phyloP scores from a whole-genome alignment of 2,329 filamentous ascomycete species.

The Aspergillus sp. region DNA sequence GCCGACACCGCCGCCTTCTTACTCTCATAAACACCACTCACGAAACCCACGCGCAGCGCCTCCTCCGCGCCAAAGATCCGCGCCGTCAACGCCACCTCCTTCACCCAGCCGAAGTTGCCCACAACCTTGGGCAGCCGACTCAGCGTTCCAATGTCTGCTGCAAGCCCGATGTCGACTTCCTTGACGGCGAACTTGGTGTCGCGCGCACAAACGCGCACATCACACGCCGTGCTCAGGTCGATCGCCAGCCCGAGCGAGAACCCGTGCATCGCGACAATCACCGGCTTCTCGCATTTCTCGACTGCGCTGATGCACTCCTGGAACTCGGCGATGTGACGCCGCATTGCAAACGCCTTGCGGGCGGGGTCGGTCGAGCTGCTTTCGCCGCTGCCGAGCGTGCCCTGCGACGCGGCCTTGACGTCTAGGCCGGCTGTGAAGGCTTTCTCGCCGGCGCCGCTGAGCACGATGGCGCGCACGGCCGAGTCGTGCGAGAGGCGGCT shows the following conservation, averaged over 20 bases:
- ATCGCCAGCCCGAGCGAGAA: slow-evolving; percentile 75
- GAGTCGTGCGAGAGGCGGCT: slow-evolving; percentile 67
- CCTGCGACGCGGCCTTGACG: slow-evolving; percentile 65
- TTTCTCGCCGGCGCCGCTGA: slow-evolving; percentile 76
- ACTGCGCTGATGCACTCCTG: slow-evolving; percentile 73
- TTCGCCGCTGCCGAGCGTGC: slow-evolving; percentile 38
- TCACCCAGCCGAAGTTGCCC: slow-evolving; percentile 46
- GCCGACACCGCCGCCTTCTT: slow-evolving; percentile 63
- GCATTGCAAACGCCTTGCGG: slow-evolving; percentile 59
- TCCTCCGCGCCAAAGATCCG: slow-evolving; percentile 45
- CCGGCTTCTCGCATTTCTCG: slow-evolving; percentile 88
- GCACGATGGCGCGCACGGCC: slow-evolving; percentile 70
- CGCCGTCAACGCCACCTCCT: slow-evolving; percentile 47
- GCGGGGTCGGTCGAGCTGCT: slow-evolving; percentile 53
- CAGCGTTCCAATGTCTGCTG: slow-evolving; percentile 49
- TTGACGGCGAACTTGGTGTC: slow-evolving; percentile 43
- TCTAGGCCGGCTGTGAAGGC: slow-evolving; percentile 88
- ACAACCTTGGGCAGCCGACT: slow-evolving; percentile 47
- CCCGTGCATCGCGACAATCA: slow-evolving; percentile 78
- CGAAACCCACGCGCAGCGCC: slow-evolving; percentile 43
- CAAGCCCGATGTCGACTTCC: slow-evolving; percentile 50
- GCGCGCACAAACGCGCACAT: slow-evolving; percentile 40
- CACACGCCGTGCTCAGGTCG: slow-evolving; percentile 52
- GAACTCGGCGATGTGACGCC: slow-evolving; percentile 72
- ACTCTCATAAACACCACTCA: slow-evolving; percentile 37